phyloP scores from a whole-genome alignment of 163 green algal genomes.

The Chlamydomonas reinhardtii region DNA sequence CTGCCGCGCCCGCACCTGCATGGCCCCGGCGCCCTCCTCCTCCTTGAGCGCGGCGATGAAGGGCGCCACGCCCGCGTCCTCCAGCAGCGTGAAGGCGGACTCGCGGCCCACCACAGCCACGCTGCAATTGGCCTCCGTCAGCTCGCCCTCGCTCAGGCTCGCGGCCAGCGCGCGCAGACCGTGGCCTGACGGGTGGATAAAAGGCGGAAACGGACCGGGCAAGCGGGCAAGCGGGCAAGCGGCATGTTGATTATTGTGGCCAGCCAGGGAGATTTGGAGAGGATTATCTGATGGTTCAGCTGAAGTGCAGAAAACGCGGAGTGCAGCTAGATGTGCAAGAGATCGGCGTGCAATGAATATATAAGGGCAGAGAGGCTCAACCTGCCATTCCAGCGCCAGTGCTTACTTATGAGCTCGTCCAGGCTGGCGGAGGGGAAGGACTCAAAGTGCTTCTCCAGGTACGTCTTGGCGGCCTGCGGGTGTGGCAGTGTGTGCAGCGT shows the following conservation, averaged over 20 bases:
- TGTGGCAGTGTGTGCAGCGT: background rate
- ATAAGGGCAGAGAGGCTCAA: no score
- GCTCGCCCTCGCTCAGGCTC: conserved; percentile 83
- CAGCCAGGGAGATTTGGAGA: no score
- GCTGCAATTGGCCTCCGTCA: conserved; percentile 85
- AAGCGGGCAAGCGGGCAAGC: no score
- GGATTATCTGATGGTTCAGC: no score
- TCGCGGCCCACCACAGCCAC: conserved; percentile 87
- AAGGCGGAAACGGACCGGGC: no score
- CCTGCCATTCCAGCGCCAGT: no score
- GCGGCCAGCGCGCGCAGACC: conserved; percentile 77
- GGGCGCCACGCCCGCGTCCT: conserved; percentile 76
- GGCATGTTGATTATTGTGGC: no score
- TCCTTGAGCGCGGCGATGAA: conserved; percentile 72
- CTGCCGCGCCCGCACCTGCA: conserved; percentile 33
- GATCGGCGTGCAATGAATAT: no score
- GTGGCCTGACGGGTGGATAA: conserved; percentile 60
- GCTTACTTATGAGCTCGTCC: conserved; percentile 87
- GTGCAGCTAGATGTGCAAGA: no score
- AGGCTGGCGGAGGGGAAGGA: conserved; percentile 73
- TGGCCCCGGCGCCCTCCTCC: conserved; percentile 47
- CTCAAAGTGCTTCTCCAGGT: conserved; percentile 96
- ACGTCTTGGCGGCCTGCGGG: conserved; percentile 93
- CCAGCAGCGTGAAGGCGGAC: conserved; percentile 82
- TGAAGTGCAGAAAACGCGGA: no score